Percentiles rank a stretch among this genome's conserved stretches.
Evolutionary conservation across 768 basidiomycete species (phyloP).

Genomic region (Rubroboletus pulcherrimus): DNA sequence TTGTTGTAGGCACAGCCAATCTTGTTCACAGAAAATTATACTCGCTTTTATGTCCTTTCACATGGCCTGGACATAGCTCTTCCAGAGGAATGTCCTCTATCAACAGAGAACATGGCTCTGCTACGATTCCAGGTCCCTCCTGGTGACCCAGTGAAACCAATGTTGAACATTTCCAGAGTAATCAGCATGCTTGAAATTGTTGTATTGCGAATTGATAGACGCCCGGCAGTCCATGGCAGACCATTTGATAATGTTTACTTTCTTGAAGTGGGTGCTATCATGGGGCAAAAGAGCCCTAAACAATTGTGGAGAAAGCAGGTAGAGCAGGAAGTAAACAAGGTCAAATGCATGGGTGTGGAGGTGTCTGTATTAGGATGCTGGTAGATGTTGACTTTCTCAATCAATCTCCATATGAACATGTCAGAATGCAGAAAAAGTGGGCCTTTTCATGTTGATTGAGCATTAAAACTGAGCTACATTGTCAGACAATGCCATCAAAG

Average conservation of each 20-base stretch:
- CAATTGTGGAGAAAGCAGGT: conserved; percentile 34
- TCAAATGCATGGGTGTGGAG: conserved; percentile 34
- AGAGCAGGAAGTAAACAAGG: conserved; percentile 32
- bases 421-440: neutral
- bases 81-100: conserved; percentile 23
- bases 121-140: conserved; percentile 31
- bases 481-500: too few species aligned
- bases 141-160: neutral
- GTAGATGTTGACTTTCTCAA: conserved; percentile 28
- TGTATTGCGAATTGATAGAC: conserved; percentile 57
- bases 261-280: conserved; percentile 43
- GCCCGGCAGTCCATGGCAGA: conserved; percentile 44
- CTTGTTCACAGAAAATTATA: conserved; percentile 51
- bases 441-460: neutral
- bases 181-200: conserved; percentile 40
- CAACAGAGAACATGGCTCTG: conserved; percentile 32
- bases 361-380: conserved; percentile 47
- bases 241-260: conserved; percentile 65
- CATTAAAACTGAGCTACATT: too few species aligned
- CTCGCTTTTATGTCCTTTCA: conserved; percentile 63
- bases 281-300: neutral
- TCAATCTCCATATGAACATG: neutral
- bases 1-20: neutral
- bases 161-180: conserved; percentile 16
- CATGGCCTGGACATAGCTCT: conserved; percentile 30